Percentiles rank a stretch among this genome's conserved stretches.
Evolutionary conservation across 495 filamentous ascomycete genomes (phyloP).

Genomic region (Polyplosphaeria fusca): DNA sequence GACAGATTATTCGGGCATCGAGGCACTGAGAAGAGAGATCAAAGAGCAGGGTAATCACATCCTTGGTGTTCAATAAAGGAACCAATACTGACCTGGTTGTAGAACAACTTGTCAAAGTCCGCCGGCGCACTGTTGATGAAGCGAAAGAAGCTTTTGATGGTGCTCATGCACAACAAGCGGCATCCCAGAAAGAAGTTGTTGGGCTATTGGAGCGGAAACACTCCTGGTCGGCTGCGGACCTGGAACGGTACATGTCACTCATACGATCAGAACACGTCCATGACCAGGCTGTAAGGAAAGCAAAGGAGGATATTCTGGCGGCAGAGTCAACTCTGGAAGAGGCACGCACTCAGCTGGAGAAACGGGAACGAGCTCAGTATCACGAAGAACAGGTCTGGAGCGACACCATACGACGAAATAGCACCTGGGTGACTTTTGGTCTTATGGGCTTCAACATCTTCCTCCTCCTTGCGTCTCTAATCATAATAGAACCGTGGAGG

Average conservation of each 20-base stretch:
- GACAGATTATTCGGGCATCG: constrained; percentile 78
- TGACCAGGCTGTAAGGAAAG: constrained; percentile 78
- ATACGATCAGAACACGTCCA: constrained; percentile 92
- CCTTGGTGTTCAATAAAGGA: background rate
- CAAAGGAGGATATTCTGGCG: constrained; percentile 64
- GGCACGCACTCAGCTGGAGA: constrained; percentile 66
- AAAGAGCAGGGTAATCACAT: constrained; percentile 55
- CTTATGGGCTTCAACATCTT: constrained; percentile 95
- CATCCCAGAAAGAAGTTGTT: constrained; percentile 94
- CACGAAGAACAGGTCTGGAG: constrained; percentile 99
- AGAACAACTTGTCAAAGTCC: constrained; percentile 62
- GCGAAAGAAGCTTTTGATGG: constrained; percentile 73
- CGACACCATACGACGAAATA: constrained; percentile 92
- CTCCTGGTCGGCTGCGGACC: constrained; percentile 78
- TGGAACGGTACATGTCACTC: constrained; percentile 90
- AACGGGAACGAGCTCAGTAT: constrained; percentile 81
- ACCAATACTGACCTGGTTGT: constrained; percentile 12
- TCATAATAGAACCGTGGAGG: constrained; percentile 93
- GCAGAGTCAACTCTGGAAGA: constrained; percentile 77
- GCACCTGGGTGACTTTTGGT: constrained; percentile 97
- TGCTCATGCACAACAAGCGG: constrained; percentile 72
- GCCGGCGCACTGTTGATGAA: constrained; percentile 61
- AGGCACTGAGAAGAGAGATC: constrained; percentile 75
- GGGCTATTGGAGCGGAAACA: constrained; percentile 90
- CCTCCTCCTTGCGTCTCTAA: constrained; percentile 81